Conservation (phyloP, 2,329 filamentous ascomycete genomes). For the Beauveria rudraprayagi region DNA sequence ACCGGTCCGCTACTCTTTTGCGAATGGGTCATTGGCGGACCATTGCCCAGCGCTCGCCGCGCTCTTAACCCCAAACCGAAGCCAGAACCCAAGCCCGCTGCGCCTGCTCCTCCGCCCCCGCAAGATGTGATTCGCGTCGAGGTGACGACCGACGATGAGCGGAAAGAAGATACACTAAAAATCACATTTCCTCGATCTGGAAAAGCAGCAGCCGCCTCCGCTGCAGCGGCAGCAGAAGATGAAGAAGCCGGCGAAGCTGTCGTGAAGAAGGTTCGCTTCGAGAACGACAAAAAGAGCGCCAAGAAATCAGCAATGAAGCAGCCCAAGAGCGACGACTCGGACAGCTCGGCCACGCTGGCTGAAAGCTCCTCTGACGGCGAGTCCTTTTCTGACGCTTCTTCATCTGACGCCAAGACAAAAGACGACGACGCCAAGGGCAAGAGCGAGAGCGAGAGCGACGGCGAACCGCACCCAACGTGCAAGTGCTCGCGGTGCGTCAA, state of each 20-base stretch:
- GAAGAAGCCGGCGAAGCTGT: conserved; percentile 9
- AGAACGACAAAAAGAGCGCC: conserved; percentile 17
- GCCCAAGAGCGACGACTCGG: conserved; percentile 16
- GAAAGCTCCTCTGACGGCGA: conserved; percentile 10
- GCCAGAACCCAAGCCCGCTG: neutral
- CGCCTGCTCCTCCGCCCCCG: conserved; percentile 4
- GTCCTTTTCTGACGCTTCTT: neutral
- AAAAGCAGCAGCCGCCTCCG: neutral
- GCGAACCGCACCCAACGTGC: conserved; percentile 4
- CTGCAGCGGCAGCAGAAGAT: conserved; percentile 9
- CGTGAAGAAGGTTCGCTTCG: conserved; percentile 38
- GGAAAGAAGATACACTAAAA: conserved; percentile 38
- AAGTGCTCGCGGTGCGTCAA: conserved; percentile 4
- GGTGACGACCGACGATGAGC: conserved; percentile 43
- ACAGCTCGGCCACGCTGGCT: conserved; percentile 14
- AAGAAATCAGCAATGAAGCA: conserved; percentile 33
- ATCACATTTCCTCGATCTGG: conserved; percentile 40
- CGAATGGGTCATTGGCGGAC: conserved; percentile 34
- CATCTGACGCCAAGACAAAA: conserved; percentile 16
- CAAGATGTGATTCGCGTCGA: conserved; percentile 32
- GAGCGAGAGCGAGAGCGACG: neutral
- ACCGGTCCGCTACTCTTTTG: conserved; percentile 21
- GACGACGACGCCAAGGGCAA: neutral
- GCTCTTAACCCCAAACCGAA: conserved; percentile 18
- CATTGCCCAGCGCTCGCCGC: conserved; percentile 22